phyloP scores from a whole-genome alignment of 768 basidiomycete genomes.

The Leccinum barrowsii region DNA sequence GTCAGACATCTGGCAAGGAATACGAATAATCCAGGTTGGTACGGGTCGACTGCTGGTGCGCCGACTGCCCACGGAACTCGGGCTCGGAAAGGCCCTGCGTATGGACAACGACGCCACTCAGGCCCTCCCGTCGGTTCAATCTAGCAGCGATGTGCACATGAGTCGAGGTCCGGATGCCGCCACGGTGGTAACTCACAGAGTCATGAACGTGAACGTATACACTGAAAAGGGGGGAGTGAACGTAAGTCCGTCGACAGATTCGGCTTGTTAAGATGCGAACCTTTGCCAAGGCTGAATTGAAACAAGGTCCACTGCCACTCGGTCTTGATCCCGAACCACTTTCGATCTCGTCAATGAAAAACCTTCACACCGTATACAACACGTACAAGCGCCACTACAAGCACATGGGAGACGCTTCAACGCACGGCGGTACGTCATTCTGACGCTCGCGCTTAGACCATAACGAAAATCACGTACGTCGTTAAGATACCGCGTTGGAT shows the following conservation, averaged over 20 bases:
- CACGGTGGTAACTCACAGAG: slow-evolving; percentile 3
- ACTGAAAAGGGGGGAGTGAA: slow-evolving; percentile 1
- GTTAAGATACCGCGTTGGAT: slow-evolving; percentile 13
- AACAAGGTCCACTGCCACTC: slow-evolving; percentile 9
- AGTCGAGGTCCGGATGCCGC: too few relatives aligned
- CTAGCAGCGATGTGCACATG: background rate
- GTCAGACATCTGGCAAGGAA: background rate
- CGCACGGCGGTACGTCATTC: background rate
- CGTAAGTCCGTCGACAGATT: too few relatives aligned
- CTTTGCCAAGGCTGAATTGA: slow-evolving; percentile 13
- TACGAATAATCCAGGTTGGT: background rate
- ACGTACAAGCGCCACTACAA: slow-evolving; percentile 10
- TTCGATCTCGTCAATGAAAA: background rate
- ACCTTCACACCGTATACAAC: too few relatives aligned
- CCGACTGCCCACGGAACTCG: background rate
- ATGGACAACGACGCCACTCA: background rate
- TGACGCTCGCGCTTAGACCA: background rate
- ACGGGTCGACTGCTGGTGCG: background rate
- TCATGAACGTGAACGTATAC: slow-evolving; percentile 16
- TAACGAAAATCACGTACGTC: slow-evolving; percentile 6
- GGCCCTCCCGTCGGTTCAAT: slow-evolving; percentile 12
- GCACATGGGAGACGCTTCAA: slow-evolving; percentile 4
- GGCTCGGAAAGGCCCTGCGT: background rate
- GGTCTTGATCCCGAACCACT: slow-evolving; percentile 9
- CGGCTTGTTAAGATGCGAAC: background rate